Evolutionary conservation across 177 flowering plant genomes (phyloP).

Genomic region (Vitis hybrid): DNA sequence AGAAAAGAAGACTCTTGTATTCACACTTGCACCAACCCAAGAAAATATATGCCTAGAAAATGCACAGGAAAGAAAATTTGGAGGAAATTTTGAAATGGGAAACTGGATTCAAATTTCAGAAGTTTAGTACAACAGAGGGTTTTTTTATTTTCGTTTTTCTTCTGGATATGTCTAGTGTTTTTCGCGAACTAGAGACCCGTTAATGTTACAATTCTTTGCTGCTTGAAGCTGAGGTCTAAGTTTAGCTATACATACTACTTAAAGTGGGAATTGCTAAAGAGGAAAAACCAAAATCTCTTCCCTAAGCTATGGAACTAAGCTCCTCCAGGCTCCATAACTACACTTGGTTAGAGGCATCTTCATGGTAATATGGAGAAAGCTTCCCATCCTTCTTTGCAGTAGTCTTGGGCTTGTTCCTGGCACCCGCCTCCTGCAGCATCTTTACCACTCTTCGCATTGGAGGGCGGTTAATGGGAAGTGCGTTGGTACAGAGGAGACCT

Average conservation of each 20-base stretch:
- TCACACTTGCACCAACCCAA: no score
- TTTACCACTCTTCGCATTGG: constrained; percentile 82
- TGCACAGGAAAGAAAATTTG: no score
- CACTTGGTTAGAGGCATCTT: constrained; percentile 36
- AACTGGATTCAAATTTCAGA: no score
- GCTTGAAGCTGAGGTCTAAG: no score
- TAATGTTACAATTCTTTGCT: not conserved
- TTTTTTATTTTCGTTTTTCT: no score
- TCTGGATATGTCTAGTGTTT: no score
- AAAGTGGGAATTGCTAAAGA: not conserved
- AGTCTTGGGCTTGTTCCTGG: constrained; percentile 27
- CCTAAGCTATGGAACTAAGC: constrained; percentile 23
- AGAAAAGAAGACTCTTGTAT: no score
- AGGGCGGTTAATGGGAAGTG: constrained; percentile 82
- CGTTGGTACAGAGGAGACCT: constrained; percentile 61
- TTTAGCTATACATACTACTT: not conserved
- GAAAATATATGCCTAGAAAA: no score
- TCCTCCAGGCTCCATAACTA: no score
- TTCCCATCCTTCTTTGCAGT: constrained; percentile 40
- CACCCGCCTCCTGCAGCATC: constrained; percentile 56
- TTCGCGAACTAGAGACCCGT: not conserved
- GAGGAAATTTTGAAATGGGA: no score
- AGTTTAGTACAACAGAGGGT: no score
- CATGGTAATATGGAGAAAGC: constrained; percentile 54
- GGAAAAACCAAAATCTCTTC: not conserved